Conservation (phyloP, 106 monocot species). For the Chionographis japonica region DNA sequence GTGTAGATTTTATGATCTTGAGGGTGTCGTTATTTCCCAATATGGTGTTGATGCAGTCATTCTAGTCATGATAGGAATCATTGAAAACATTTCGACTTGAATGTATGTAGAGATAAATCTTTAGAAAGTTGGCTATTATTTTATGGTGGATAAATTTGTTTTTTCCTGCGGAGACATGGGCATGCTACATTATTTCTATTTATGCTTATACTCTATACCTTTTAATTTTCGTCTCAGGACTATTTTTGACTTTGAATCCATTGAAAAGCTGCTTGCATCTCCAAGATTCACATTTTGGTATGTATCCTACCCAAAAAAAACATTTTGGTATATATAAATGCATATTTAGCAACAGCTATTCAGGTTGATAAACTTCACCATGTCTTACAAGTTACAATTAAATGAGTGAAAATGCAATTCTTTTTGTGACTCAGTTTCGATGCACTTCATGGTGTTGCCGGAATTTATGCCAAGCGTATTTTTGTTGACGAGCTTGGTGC, state of each 20-base stretch:
- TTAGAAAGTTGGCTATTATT: too few species aligned
- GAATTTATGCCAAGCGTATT: constrained; percentile 82
- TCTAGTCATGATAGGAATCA: too few species aligned
- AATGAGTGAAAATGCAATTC: not conserved
- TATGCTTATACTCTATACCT: too few species aligned
- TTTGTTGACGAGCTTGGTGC: constrained; percentile 97
- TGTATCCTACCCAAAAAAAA: not conserved
- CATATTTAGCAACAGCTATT: not conserved
- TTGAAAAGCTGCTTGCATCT: constrained; percentile 67
- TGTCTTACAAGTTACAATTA: too few species aligned
- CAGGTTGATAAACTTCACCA: not conserved
- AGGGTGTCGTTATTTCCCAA: too few species aligned
- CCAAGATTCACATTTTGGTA: constrained; percentile 99
- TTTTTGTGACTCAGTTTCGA: constrained; percentile 57
- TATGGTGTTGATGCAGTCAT: too few species aligned
- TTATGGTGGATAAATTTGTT: too few species aligned
- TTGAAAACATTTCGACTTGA: too few species aligned
- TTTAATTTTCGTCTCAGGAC: constrained; percentile 33
- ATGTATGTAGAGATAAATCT: too few species aligned
- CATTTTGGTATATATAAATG: not conserved
- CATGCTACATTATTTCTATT: too few species aligned
- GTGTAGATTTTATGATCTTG: too few species aligned
- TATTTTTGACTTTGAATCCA: constrained; percentile 89
- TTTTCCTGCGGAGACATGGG: too few species aligned
- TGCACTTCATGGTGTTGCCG: constrained; percentile 96